phyloP scores from a whole-genome alignment of 2,329 filamentous ascomycete genomes.

The Hysterium pulicare region DNA sequence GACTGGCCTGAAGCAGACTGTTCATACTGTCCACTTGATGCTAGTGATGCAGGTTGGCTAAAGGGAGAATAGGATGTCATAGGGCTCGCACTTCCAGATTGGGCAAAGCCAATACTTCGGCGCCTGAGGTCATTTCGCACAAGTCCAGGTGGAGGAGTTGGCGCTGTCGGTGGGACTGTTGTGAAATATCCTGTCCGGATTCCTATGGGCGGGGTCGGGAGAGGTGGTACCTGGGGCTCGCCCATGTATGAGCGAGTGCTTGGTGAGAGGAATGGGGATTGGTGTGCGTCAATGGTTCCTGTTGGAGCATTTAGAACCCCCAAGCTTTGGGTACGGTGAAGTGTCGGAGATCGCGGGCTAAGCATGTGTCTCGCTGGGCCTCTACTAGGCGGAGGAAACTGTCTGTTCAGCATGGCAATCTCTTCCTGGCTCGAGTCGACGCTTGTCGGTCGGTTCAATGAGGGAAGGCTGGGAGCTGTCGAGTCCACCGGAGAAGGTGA shows the following conservation, averaged over 20 bases:
- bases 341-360: constrained; percentile 55
- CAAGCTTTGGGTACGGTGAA: constrained; percentile 51
- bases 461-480: constrained; percentile 29
- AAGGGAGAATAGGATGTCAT: constrained; percentile 45
- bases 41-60: constrained; percentile 30
- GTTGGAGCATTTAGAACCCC: constrained; percentile 42
- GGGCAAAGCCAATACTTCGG: constrained; percentile 37
- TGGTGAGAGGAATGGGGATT: constrained; percentile 47
- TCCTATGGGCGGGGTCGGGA: constrained; percentile 46
- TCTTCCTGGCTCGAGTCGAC: constrained; percentile 31
- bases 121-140: constrained; percentile 23
- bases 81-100: constrained; percentile 43
- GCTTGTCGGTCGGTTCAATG: constrained; percentile 34
- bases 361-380: constrained; percentile 48
- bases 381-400: constrained; percentile 23
- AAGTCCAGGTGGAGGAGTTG: constrained; percentile 29
- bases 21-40: constrained; percentile 18
- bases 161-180: constrained; percentile 23
- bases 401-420: constrained; percentile 16
- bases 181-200: constrained; percentile 33
- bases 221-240: constrained; percentile 46
- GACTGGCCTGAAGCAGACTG: constrained; percentile 36
- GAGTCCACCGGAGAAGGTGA: constrained; percentile 38
- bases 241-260: constrained; percentile 41
- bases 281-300: constrained; percentile 48